Evolutionary conservation across 2,329 filamentous ascomycete genomes (phyloP), one percentile per base, ranked within the genome.

Genomic region (Byssothecium circinans): DNA sequence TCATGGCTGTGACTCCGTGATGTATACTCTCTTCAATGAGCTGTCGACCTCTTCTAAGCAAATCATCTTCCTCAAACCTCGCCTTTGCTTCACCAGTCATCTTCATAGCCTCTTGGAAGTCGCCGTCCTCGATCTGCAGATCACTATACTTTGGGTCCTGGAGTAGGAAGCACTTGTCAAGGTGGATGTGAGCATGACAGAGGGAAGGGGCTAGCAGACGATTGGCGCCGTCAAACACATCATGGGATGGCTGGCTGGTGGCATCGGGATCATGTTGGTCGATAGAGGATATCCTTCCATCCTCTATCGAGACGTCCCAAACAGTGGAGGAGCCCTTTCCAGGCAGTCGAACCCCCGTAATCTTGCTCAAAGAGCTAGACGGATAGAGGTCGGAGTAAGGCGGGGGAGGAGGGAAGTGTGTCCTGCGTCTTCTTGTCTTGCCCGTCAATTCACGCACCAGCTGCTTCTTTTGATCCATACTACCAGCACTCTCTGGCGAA

Each of bases 101-200:
- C 14, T 70, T 60, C 62, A 89, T 76, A 6, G 87, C 87, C 69
- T 89, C 86, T 1, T 73, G 64, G 65, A 89, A 89, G 27, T 81
- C 78, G 34, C 87, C 86, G 3, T 74, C 73, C 38, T 75, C 63
- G 14, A 86, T 82, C 32, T 81, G 75, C 12, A 88, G 74, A 56
- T 86, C 78, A 2, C 76, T 71, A 67, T 84, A 87, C 58, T 77
- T 78, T 4, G 80, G 77, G 54, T 82, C 76, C 17, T 75, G 81
- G 8, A 86, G 73, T 22, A 86, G 68, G 56, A 81, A 86, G 32
- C 81, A 78, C 61, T 86, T 86, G 67, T 89, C 87, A 22, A 89
- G 75, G 61, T 89, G 87, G 41, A 89, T 81, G 56, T 89, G 86
- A 7, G 86, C 85, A 61, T 89, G 87, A 55, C 85, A 88, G 2